Conservation (phyloP, 495 filamentous ascomycete species). For the Clohesyomyces aquaticus region DNA sequence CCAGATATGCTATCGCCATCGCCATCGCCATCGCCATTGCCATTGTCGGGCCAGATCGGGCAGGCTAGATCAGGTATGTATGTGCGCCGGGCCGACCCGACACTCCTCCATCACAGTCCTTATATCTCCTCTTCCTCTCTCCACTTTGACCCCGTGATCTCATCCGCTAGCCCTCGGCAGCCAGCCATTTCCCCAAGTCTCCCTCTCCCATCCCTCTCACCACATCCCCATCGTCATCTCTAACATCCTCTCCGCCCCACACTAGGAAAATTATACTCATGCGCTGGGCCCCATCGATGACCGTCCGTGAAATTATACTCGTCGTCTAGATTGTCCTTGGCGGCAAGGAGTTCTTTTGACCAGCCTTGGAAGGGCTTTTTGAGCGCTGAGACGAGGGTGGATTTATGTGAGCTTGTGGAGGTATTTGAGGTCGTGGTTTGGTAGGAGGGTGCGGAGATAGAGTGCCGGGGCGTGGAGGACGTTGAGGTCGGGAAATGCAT, state of each 20-base stretch:
- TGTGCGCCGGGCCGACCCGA: no score
- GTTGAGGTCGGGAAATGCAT: not conserved
- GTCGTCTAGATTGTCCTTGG: not conserved
- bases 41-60: no score
- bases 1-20: no score
- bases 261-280: conserved; percentile 11
- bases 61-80: no score
- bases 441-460: not conserved
- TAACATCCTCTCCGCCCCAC: not conserved
- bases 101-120: no score
- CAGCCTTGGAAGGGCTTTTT: conserved; percentile 3
- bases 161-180: no score
- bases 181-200: no score
- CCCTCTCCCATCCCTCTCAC: not conserved
- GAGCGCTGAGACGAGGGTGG: not conserved
- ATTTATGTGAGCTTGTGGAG: no score
- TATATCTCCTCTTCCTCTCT: no score
- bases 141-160: no score
- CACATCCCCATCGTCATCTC: not conserved
- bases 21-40: no score
- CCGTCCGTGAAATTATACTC: conserved; percentile 12
- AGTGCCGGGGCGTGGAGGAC: not conserved
- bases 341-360: not conserved
- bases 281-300: not conserved
- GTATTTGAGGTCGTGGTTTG: not conserved